A percentile compares a stretch with the other conserved stretches of the same genome.
These are phyloP conservation scores for Camptophora hylomeconis DNA, from an alignment of 2,329 filamentous ascomycete species.

Conservation along the genomic window DNA sequence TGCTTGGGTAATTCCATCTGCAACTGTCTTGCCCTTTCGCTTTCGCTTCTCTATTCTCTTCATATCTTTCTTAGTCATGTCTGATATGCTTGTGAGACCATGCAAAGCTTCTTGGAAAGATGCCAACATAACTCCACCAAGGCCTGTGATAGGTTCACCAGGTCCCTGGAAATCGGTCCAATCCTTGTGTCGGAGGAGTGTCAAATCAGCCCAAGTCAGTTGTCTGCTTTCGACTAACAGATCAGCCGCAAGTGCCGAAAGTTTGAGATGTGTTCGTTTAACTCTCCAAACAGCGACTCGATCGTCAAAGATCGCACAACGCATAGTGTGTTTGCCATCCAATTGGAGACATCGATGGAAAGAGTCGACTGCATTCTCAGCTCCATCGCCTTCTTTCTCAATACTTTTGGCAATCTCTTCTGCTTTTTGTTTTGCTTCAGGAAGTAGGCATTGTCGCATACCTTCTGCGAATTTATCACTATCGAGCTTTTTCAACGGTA, in stretches of 20 bases:
- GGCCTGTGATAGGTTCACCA: conserved; percentile 39
- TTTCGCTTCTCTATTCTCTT: conserved; percentile 33
- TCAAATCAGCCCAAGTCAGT: conserved; percentile 37
- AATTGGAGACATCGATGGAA: conserved; percentile 28
- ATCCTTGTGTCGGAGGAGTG: conserved; percentile 33
- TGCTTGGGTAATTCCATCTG: conserved; percentile 10
- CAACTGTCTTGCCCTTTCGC: conserved; percentile 13
- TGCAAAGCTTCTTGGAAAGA: conserved; percentile 34
- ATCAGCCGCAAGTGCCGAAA: conserved; percentile 41
- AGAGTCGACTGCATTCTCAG: conserved; percentile 26
- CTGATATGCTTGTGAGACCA: conserved; percentile 36
- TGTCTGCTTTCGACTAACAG: conserved; percentile 39
- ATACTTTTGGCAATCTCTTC: conserved; percentile 24
- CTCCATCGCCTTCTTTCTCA: conserved; percentile 25
- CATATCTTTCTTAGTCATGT: conserved; percentile 34
- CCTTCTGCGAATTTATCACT: conserved; percentile 24
- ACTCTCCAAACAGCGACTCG: conserved; percentile 40
- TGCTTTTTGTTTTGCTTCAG: conserved; percentile 21
- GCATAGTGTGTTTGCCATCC: conserved; percentile 20
- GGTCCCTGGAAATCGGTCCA: conserved; percentile 44
- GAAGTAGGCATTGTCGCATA: conserved; percentile 24
- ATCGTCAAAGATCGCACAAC: conserved; percentile 28
- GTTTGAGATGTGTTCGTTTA: conserved; percentile 32
- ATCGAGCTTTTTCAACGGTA: conserved; percentile 25
- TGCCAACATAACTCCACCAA: conserved; percentile 31